These are phyloP conservation scores for Paramecium tetraurelia DNA, from an alignment of 73 alveolate genomes.

Conservation along the genomic window DNA sequence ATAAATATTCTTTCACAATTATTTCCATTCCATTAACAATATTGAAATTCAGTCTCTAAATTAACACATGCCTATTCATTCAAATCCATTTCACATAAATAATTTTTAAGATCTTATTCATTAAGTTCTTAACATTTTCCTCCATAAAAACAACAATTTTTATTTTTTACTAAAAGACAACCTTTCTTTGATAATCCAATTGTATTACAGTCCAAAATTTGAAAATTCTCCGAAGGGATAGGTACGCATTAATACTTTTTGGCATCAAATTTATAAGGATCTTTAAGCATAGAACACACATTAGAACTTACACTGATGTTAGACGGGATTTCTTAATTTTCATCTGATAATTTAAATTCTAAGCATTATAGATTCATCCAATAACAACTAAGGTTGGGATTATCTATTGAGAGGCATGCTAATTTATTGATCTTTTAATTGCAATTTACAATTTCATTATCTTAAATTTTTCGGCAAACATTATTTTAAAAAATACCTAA, in stretches of 20 bases:
- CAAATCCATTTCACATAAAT: background rate
- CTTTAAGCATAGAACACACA: too few species aligned
- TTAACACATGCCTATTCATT: background rate
- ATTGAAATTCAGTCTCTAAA: background rate
- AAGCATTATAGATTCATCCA: too few species aligned
- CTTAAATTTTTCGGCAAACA: background rate
- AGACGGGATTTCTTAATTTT: too few species aligned
- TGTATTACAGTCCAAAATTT: background rate
- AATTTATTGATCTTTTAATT: background rate
- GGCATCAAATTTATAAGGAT: too few species aligned
- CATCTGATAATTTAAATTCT: too few species aligned
- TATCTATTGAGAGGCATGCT: background rate
- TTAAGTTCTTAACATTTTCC: background rate
- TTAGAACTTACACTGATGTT: too few species aligned
- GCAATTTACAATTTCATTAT: background rate
- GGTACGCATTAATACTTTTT: too few species aligned
- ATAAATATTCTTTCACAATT: background rate
- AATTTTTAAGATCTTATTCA: background rate
- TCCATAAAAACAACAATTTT: background rate
- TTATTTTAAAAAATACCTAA: background rate
- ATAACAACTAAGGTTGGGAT: too few species aligned
- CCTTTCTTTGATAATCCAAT: background rate
- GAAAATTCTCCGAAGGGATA: too few species aligned
- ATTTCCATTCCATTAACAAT: conserved; percentile 5
- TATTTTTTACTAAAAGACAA: background rate